Evolutionary conservation across 805 yeast genomes (phyloP).

Genomic region (Myxozyma sirexii): DNA sequence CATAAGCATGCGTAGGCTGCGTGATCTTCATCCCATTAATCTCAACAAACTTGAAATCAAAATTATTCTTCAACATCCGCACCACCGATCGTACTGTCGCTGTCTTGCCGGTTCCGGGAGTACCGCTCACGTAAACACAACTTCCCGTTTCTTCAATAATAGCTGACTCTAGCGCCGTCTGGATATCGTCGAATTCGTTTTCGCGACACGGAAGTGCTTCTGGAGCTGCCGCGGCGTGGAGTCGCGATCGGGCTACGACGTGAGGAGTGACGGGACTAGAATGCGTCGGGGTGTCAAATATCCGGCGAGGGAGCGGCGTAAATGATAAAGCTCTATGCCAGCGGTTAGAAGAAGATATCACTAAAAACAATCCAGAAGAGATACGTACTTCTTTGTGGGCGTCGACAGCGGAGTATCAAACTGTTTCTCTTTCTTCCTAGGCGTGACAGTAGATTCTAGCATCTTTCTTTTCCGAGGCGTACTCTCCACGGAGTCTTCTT

Average conservation of each 20-base stretch:
- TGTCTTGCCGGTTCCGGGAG: constrained; percentile 98
- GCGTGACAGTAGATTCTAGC: not conserved
- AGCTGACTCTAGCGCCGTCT: constrained; percentile 68
- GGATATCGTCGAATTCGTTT: constrained; percentile 72
- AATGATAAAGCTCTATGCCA: constrained; percentile 1
- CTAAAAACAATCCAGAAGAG: not conserved
- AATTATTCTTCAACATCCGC: constrained; percentile 57
- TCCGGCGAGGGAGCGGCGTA: constrained; percentile 33
- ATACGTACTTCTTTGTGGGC: not conserved
- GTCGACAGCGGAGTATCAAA: not conserved
- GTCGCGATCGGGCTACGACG: constrained; percentile 38
- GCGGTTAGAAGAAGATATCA: not conserved
- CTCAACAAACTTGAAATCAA: constrained; percentile 72
- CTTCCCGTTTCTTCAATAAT: constrained; percentile 73
- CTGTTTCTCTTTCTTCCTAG: constrained; percentile 2
- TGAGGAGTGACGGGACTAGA: constrained; percentile 32
- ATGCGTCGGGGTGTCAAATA: constrained; percentile 13
- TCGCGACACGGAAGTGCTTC: constrained; percentile 81
- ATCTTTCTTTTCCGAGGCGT: constrained; percentile 7
- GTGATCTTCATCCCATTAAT: constrained; percentile 87
- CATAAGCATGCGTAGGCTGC: constrained; percentile 80
- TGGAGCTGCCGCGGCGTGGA: constrained; percentile 47
- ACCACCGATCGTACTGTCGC: constrained; percentile 89
- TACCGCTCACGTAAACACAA: constrained; percentile 89
- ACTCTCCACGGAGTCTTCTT: not conserved